These are phyloP conservation scores for Hortaea sp. DNA, from an alignment of 2,329 filamentous ascomycete genomes.

Conservation along the genomic window DNA sequence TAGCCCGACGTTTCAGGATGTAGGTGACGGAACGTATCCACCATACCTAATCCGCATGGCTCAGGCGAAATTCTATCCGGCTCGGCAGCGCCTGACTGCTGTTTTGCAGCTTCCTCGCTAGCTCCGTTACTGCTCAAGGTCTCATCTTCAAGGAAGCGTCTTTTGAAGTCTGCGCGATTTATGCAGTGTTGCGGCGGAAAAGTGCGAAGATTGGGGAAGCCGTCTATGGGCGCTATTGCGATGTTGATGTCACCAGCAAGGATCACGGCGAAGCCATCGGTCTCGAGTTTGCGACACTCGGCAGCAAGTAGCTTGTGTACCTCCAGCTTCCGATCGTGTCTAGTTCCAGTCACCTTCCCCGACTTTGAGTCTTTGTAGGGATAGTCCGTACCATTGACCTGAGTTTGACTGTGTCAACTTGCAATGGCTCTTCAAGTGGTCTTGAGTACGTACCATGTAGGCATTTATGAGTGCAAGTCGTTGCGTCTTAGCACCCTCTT, in stretches of 20 bases:
- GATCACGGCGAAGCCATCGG: slow-evolving; percentile 34
- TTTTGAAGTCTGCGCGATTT: slow-evolving; percentile 43
- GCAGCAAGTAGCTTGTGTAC: slow-evolving; percentile 38
- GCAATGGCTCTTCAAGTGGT: not conserved
- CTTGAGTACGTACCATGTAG: slow-evolving; percentile 23
- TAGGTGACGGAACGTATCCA: slow-evolving; percentile 42
- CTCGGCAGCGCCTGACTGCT: not conserved
- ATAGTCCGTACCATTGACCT: slow-evolving; percentile 40
- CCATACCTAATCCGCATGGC: slow-evolving; percentile 19
- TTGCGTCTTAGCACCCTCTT: slow-evolving; percentile 6
- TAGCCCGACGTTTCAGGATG: slow-evolving; percentile 35
- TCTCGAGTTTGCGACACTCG: slow-evolving; percentile 35
- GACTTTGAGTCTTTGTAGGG: slow-evolving; percentile 36
- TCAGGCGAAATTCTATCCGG: not conserved
- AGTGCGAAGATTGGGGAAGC: slow-evolving; percentile 37
- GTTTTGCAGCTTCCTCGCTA: slow-evolving; percentile 1
- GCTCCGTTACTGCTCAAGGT: not conserved
- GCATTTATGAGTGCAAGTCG: slow-evolving; percentile 42
- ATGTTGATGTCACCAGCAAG: slow-evolving; percentile 46
- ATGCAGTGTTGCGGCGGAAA: slow-evolving; percentile 38
- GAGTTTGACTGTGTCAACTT: not conserved
- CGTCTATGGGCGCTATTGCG: slow-evolving; percentile 34
- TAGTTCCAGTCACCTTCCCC: slow-evolving; percentile 33
- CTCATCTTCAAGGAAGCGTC: slow-evolving; percentile 32
- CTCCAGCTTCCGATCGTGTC: slow-evolving; percentile 42